Evolutionary conservation across 1,139 yeast genomes (phyloP).

Genomic region (Candida dubliniensis): DNA sequence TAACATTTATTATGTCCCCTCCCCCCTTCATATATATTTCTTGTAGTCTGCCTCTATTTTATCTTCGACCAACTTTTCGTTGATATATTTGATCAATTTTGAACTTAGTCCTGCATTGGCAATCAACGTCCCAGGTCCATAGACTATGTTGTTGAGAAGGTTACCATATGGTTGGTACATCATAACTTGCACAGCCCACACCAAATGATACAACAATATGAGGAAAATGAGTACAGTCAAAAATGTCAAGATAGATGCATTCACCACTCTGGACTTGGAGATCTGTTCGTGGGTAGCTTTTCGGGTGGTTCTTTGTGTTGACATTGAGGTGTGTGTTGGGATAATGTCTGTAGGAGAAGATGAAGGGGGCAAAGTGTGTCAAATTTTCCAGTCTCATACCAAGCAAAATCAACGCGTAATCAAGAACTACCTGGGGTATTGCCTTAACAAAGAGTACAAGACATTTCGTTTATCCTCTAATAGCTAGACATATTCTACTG

Average conservation of each 20-base stretch:
- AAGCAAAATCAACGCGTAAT: too few relatives aligned
- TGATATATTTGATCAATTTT: conserved; percentile 30
- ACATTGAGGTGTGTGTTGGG: background rate
- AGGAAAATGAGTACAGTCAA: conserved; percentile 28
- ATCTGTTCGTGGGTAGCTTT: conserved; percentile 19
- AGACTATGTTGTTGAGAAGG: conserved; percentile 32
- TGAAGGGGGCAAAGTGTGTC: too few relatives aligned
- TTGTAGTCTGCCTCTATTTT: conserved; percentile 46
- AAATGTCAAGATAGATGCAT: conserved; percentile 36
- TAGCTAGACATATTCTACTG: too few relatives aligned
- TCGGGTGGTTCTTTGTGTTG: background rate
- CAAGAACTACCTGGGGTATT: too few relatives aligned
- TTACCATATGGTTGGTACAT: conserved; percentile 32
- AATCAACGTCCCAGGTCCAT: conserved; percentile 41
- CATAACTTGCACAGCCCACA: conserved; percentile 38
- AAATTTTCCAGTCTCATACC: too few relatives aligned
- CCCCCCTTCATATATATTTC: conserved; percentile 33
- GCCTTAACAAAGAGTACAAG: too few relatives aligned
- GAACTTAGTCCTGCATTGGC: conserved; percentile 37
- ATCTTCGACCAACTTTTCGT: conserved; percentile 35
- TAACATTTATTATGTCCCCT: background rate
- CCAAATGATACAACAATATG: conserved; percentile 31
- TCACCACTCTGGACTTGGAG: conserved; percentile 37
- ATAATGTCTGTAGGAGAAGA: background rate
- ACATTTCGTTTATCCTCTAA: too few relatives aligned